Evolutionary conservation across 2,329 filamentous ascomycete species (phyloP).

Genomic region (Karstenula rhodostoma): DNA sequence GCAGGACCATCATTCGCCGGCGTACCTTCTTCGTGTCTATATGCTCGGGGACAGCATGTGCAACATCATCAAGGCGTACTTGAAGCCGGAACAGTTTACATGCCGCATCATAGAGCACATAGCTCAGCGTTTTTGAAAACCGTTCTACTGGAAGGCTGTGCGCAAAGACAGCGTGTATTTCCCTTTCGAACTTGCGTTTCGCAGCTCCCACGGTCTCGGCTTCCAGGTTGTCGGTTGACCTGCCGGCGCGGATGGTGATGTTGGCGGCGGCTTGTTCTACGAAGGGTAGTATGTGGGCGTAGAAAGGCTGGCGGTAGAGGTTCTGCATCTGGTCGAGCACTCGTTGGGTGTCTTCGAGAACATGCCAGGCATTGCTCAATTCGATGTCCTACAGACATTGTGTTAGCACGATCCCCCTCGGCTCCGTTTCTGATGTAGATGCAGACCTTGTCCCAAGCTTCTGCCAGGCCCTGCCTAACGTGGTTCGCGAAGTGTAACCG

Average conservation of each 20-base stretch:
- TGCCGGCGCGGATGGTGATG: conserved; percentile 43
- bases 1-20: conserved; percentile 63
- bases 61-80: conserved; percentile 35
- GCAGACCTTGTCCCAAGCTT: conserved; percentile 48
- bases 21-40: conserved; percentile 48
- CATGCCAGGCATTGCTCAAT: conserved; percentile 35
- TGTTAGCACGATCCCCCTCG: conserved; percentile 13
- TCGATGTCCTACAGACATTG: conserved; percentile 27
- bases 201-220: conserved; percentile 27
- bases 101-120: conserved; percentile 63
- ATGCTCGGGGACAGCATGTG: conserved; percentile 22
- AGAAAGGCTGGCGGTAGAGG: conserved; percentile 48
- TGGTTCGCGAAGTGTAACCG: conserved; percentile 51
- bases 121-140: conserved; percentile 63
- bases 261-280: conserved; percentile 34
- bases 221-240: conserved; percentile 45
- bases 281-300: conserved; percentile 44
- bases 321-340: conserved; percentile 48
- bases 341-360: conserved; percentile 48
- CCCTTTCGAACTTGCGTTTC: conserved; percentile 62
- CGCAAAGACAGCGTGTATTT: conserved; percentile 70
- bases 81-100: conserved; percentile 55
- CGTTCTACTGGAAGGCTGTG: conserved; percentile 65
- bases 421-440: not conserved
- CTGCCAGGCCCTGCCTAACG: conserved; percentile 38